Conservation (phyloP, 176 grass and related monocot genomes). For the Tillandsia leiboldiana region DNA sequence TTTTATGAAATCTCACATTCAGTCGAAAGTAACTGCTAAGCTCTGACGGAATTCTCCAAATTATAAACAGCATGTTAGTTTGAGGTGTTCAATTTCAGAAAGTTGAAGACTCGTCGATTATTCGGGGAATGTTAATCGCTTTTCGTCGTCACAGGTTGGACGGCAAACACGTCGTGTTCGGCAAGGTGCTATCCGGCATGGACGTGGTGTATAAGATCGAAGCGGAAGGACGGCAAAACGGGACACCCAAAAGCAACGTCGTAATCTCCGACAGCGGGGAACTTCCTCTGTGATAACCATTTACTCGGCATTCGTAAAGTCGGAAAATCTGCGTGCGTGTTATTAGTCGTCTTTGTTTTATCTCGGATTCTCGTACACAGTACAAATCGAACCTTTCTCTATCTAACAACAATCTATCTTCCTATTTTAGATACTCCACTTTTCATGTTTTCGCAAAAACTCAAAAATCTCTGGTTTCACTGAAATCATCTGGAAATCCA, state of each 20-base stretch:
- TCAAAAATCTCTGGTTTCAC: too few species aligned
- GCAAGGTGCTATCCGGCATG: conserved; percentile 95
- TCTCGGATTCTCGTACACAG: too few species aligned
- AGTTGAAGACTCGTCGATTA: not conserved
- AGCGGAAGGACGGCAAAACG: conserved; percentile 73
- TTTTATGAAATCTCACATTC: too few species aligned
- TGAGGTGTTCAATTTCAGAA: not conserved
- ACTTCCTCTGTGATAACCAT: conserved; percentile 38
- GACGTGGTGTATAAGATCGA: conserved; percentile 97
- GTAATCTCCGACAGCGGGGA: conserved; percentile 75
- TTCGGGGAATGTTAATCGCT: not conserved
- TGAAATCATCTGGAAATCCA: too few species aligned
- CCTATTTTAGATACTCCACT: too few species aligned
- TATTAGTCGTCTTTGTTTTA: too few species aligned
- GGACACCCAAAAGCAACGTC: conserved; percentile 70
- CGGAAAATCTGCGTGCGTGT: too few species aligned
- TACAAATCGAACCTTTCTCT: too few species aligned
- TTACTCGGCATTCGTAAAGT: not conserved
- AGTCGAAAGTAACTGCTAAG: too few species aligned
- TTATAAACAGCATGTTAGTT: not conserved
- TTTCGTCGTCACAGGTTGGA: conserved; percentile 56
- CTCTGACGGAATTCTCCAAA: too few species aligned
- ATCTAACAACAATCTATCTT: too few species aligned
- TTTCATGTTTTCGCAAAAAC: too few species aligned
- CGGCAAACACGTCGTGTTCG: conserved; percentile 93